Percentiles rank a stretch among this genome's conserved stretches.
These are phyloP conservation scores for Cardiospermum halicacabum DNA, from an alignment of 345 rosid genomes.

Conservation along the genomic window DNA sequence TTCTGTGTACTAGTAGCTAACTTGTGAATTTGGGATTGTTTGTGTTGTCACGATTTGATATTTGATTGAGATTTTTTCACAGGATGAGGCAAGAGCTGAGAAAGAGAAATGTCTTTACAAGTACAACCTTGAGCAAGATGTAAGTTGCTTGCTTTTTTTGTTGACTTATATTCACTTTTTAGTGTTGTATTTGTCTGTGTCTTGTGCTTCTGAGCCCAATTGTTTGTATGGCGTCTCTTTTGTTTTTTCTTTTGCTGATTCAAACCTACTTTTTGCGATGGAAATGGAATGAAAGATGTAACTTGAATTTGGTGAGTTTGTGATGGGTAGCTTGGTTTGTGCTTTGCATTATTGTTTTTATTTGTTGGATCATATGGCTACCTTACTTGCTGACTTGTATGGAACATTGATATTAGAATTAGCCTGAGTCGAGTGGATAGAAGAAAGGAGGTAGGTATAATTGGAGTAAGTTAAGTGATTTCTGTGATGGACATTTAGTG, in stretches of 20 bases:
- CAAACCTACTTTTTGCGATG: neutral
- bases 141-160: conserved; percentile 30
- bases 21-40: neutral
- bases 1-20: neutral
- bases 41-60: neutral
- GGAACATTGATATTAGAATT: neutral
- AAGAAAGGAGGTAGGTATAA: neutral
- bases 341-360: neutral
- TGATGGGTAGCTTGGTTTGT: neutral
- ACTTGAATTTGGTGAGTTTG: neutral
- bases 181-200: neutral
- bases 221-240: neutral
- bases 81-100: conserved; percentile 33
- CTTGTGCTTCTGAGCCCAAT: neutral
- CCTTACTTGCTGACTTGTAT: neutral
- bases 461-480: neutral
- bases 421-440: neutral
- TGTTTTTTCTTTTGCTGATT: neutral
- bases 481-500: neutral
- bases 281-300: neutral
- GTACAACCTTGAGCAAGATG: conserved; percentile 83
- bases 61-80: conserved; percentile 11
- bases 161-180: neutral
- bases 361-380: neutral
- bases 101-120: conserved; percentile 49